Conservation (phyloP, 2,329 filamentous ascomycete genomes). For the Xylaria sp. region DNA sequence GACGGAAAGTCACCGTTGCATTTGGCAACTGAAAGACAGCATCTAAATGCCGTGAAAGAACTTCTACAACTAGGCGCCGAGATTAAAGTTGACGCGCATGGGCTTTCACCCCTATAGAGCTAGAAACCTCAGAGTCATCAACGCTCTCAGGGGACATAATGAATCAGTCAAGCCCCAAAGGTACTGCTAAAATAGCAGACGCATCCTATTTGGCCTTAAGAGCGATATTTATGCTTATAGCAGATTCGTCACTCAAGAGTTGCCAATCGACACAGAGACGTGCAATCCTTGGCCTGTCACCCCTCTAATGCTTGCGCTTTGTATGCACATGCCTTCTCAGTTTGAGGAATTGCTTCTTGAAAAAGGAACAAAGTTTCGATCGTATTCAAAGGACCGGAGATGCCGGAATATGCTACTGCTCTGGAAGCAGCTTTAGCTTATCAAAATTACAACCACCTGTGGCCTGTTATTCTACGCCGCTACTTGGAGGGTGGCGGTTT, state of each 20-base stretch:
- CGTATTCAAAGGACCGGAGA: not conserved
- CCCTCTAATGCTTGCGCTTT: constrained; percentile 9
- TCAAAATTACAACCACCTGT: not conserved
- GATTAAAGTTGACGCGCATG: not conserved
- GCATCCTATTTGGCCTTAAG: not conserved
- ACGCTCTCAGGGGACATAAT: not conserved
- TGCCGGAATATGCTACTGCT: constrained; percentile 3
- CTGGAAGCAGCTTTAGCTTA: constrained; percentile 11
- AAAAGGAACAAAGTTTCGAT: constrained; percentile 6
- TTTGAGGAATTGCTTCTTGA: not conserved
- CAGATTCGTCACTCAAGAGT: not conserved
- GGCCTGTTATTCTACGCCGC: not conserved
- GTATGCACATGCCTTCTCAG: not conserved
- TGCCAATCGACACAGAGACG: constrained; percentile 2
- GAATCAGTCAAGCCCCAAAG: not conserved
- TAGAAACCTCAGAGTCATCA: not conserved
- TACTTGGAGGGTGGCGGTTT: constrained; percentile 6
- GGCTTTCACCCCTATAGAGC: constrained; percentile 10
- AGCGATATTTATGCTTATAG: constrained; percentile 9
- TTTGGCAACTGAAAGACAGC: not conserved
- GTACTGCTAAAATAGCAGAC: not conserved
- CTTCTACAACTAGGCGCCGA: constrained; percentile 14
- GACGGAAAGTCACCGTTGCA: constrained; percentile 1
- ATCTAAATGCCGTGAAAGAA: not conserved
- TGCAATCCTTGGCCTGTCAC: constrained; percentile 17